A percentile compares a stretch with the other conserved stretches of the same genome.
phyloP scores from a whole-genome alignment of 1,139 yeast species.

The Entelexis paramagnoliae region DNA sequence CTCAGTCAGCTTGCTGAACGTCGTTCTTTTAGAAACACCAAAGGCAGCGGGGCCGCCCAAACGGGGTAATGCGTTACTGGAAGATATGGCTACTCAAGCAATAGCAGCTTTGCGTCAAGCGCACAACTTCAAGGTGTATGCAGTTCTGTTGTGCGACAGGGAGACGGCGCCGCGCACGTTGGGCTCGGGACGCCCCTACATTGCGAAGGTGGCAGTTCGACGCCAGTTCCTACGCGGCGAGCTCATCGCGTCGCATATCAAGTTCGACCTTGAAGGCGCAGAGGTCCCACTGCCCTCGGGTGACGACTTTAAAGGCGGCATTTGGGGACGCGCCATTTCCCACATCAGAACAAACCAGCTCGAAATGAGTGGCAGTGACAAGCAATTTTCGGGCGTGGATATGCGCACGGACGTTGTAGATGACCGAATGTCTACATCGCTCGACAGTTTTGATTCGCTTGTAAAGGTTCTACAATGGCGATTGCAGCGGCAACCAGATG shows the following conservation, averaged over 20 bases:
- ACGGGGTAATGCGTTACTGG: conserved; percentile 33
- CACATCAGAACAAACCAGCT: conserved; percentile 46
- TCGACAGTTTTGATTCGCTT: conserved; percentile 63
- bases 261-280: conserved; percentile 56
- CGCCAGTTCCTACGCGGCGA: conserved; percentile 69
- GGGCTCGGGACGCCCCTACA: conserved; percentile 77
- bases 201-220: conserved; percentile 88
- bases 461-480: conserved; percentile 72
- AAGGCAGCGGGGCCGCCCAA: conserved; percentile 30
- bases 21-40: conserved; percentile 78
- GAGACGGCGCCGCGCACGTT: conserved; percentile 75
- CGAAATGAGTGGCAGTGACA: conserved; percentile 30
- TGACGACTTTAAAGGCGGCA: conserved; percentile 68
- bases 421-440: conserved; percentile 60
- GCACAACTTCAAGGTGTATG: conserved; percentile 70
- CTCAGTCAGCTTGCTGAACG: conserved; percentile 66
- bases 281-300: conserved; percentile 66
- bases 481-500: conserved; percentile 63
- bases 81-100: conserved; percentile 65
- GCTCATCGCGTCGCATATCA: conserved; percentile 66
- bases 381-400: conserved; percentile 72
- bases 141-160: conserved; percentile 71
- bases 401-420: conserved; percentile 64
- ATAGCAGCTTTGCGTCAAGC: conserved; percentile 57
- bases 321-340: conserved; percentile 71